Evolutionary conservation across 192 early-diverging fungal species (phyloP).

Genomic region (Coemansia sp.): DNA sequence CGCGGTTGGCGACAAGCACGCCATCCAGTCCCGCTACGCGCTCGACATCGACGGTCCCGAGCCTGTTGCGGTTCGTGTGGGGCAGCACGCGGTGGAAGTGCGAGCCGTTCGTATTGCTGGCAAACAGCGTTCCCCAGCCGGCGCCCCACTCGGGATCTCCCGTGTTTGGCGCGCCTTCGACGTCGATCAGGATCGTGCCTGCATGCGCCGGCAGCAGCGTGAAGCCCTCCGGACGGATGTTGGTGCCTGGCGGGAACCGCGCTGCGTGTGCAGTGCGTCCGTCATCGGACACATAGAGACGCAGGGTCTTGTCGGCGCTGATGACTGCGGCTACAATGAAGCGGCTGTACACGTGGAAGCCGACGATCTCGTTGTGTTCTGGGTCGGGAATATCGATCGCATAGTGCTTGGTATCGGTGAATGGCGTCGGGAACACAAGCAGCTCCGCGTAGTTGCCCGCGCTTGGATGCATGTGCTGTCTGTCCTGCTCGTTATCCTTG

Average conservation of each 20-base stretch:
- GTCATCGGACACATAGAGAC: constrained; percentile 73
- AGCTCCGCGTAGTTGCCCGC: constrained; percentile 71
- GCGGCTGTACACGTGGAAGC: constrained; percentile 38
- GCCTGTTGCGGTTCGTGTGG: constrained; percentile 75
- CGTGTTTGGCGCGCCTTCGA: constrained; percentile 60
- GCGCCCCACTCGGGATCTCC: constrained; percentile 37
- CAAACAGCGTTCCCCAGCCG: constrained; percentile 67
- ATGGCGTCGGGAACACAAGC: constrained; percentile 53
- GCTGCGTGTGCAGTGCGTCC: constrained; percentile 71
- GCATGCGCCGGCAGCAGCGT: constrained; percentile 85
- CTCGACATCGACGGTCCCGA: constrained; percentile 86
- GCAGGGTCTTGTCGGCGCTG: constrained; percentile 46
- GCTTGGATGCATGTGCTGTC: constrained; percentile 21
- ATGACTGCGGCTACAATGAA: constrained; percentile 44
- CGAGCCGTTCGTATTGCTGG: constrained; percentile 83
- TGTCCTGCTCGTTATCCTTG: constrained; percentile 55
- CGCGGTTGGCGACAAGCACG: constrained; percentile 85
- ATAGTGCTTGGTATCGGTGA: constrained; percentile 13
- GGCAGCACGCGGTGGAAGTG: constrained; percentile 74
- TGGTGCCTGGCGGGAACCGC: constrained; percentile 80
- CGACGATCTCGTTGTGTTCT: constrained; percentile 24
- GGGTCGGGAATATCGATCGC: constrained; percentile 18
- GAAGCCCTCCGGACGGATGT: constrained; percentile 74
- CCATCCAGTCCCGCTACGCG: constrained; percentile 85
- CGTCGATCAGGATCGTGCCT: constrained; percentile 76